Evolutionary conservation across 2,329 filamentous ascomycete genomes (phyloP).

Genomic region (Chaetomium sp.): DNA sequence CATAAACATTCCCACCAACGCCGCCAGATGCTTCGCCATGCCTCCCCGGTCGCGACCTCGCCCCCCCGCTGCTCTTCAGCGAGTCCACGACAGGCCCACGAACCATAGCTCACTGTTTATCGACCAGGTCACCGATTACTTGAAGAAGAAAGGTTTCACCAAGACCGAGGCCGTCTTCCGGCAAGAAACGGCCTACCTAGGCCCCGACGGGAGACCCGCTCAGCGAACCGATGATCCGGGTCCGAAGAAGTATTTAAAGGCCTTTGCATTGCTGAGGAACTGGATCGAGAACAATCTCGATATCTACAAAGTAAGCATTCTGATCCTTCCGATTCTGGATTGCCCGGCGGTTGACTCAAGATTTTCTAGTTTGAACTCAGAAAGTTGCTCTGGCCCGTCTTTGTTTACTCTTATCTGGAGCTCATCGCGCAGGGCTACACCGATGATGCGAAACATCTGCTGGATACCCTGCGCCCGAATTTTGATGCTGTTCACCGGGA

Average conservation of each 20-base stretch:
- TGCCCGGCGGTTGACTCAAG: slow-evolving; percentile 28
- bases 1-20: neutral
- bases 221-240: slow-evolving; percentile 66
- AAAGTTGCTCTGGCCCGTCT: slow-evolving; percentile 88
- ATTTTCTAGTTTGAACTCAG: slow-evolving; percentile 72
- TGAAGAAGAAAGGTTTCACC: slow-evolving; percentile 92
- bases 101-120: slow-evolving; percentile 11
- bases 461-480: slow-evolving; percentile 64
- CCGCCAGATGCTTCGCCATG: neutral
- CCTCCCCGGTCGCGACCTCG: neutral
- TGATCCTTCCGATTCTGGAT: neutral
- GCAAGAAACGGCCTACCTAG: slow-evolving; percentile 82
- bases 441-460: slow-evolving; percentile 73
- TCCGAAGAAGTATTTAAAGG: slow-evolving; percentile 74
- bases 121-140: slow-evolving; percentile 79
- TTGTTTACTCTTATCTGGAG: slow-evolving; percentile 88
- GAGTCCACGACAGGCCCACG: neutral
- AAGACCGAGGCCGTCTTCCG: slow-evolving; percentile 90
- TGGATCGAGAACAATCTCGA: slow-evolving; percentile 94
- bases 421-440: slow-evolving; percentile 72
- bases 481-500: slow-evolving; percentile 81
- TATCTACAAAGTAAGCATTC: slow-evolving; percentile 74
- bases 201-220: slow-evolving; percentile 77
- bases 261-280: slow-evolving; percentile 71
- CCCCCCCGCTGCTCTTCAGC: neutral